Conservation (phyloP, 805 yeast genomes). For the Crinitomyces ghanaensis region DNA sequence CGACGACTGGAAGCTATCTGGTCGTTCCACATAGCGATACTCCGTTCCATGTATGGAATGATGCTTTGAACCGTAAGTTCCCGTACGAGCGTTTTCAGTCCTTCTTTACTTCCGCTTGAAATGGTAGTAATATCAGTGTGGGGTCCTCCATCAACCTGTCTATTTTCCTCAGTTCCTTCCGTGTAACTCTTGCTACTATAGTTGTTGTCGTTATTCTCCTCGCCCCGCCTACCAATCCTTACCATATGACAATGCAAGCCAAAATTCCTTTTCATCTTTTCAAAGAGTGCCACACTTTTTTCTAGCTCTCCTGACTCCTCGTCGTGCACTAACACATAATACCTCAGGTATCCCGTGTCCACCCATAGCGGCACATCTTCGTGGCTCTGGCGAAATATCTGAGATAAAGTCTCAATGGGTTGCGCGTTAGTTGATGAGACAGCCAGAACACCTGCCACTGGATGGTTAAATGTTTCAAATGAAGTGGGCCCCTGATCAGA, state of each 20-base stretch:
- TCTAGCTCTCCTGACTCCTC: constrained; percentile 35
- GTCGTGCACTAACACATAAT: constrained; percentile 40
- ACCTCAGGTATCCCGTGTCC: constrained; percentile 51
- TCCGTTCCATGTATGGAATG: constrained; percentile 77
- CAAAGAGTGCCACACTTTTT: constrained; percentile 29
- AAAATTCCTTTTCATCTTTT: constrained; percentile 30
- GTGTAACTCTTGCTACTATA: constrained; percentile 4
- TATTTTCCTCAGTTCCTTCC: constrained; percentile 3
- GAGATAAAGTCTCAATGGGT: constrained; percentile 48
- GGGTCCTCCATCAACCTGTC: not conserved
- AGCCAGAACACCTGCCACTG: constrained; percentile 62
- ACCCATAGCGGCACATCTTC: constrained; percentile 47
- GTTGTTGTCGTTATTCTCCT: constrained; percentile 13
- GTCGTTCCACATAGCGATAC: constrained; percentile 78
- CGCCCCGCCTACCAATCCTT: constrained; percentile 9
- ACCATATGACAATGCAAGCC: constrained; percentile 19
- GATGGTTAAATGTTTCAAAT: constrained; percentile 81
- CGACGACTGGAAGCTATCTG: constrained; percentile 64
- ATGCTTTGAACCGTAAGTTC: constrained; percentile 41
- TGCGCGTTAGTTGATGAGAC: constrained; percentile 46
- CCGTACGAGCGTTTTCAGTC: constrained; percentile 30
- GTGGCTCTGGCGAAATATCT: constrained; percentile 35
- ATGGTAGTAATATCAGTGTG: constrained; percentile 5
- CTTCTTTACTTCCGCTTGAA: constrained; percentile 29
- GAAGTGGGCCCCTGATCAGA: constrained; percentile 53